These are phyloP conservation scores for Blastobotrys niveus DNA, from an alignment of 1,139 yeast species.

Conservation along the genomic window DNA sequence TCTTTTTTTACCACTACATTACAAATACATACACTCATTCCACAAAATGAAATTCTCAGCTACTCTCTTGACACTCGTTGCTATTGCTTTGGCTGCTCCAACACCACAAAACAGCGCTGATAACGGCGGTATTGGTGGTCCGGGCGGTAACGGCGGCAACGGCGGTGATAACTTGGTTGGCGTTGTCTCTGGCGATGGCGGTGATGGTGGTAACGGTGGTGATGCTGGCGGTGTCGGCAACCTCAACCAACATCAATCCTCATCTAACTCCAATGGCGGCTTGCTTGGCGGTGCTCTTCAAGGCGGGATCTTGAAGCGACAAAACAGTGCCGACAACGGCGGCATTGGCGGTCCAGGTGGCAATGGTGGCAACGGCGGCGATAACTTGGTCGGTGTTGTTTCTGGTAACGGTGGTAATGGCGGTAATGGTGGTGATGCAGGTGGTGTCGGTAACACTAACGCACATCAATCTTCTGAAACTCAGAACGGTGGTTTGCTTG, in stretches of 20 bases:
- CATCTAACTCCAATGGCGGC: not conserved
- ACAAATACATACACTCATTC: too few relatives aligned
- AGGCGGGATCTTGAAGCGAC: not conserved
- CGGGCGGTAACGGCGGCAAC: slow-evolving; percentile 6
- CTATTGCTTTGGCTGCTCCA: not conserved
- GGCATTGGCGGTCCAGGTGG: slow-evolving; percentile 6
- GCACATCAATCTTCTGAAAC: not conserved
- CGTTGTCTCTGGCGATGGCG: slow-evolving; percentile 1
- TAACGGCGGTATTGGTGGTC: not conserved
- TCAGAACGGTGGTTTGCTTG: slow-evolving; percentile 1
- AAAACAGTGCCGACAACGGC: slow-evolving; percentile 5
- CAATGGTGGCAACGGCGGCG: slow-evolving; percentile 3
- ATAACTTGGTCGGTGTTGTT: not conserved
- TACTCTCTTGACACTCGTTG: not conserved
- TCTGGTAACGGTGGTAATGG: slow-evolving; percentile 1
- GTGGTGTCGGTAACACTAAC: slow-evolving; percentile 4
- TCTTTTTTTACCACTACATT: too few relatives aligned
- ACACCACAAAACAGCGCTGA: slow-evolving; percentile 4
- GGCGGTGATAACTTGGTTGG: not conserved
- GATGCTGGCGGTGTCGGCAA: slow-evolving; percentile 7
- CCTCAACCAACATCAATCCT: not conserved
- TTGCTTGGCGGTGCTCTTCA: not conserved
- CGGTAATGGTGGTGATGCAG: slow-evolving; percentile 7
- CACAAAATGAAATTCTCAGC: slow-evolving; percentile 5
- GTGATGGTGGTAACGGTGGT: slow-evolving; percentile 8